phyloP scores from a whole-genome alignment of 352 stramenopile genomes.

The Pythium rishiriense region DNA sequence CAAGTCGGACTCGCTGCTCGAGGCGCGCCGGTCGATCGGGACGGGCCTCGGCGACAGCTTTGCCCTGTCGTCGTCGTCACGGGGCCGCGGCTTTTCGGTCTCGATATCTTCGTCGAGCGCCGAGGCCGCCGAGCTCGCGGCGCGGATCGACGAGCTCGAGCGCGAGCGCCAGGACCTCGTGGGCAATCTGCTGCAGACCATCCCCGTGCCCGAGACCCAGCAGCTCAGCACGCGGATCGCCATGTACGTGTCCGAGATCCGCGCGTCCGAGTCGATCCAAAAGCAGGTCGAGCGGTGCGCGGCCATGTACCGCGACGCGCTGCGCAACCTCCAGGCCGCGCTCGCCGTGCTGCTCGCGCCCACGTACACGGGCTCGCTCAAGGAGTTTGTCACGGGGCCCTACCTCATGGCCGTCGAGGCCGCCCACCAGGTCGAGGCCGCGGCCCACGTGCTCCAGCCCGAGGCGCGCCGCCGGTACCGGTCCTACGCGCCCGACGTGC shows the following conservation, averaged over 20 bases:
- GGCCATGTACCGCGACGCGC: slow-evolving; percentile 58
- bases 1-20: slow-evolving; percentile 48
- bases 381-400: slow-evolving; percentile 67
- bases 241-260: slow-evolving; percentile 70
- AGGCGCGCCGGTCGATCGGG: slow-evolving; percentile 46
- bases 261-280: slow-evolving; percentile 67
- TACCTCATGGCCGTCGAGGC: slow-evolving; percentile 72
- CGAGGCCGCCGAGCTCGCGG: slow-evolving; percentile 30
- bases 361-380: slow-evolving; percentile 63
- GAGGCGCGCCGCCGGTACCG: slow-evolving; percentile 69
- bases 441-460: slow-evolving; percentile 63
- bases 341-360: slow-evolving; percentile 63
- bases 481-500: slow-evolving; percentile 46
- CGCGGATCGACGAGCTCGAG: slow-evolving; percentile 50
- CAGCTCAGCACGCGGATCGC: slow-evolving; percentile 75
- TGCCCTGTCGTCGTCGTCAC: not conserved
- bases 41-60: slow-evolving; percentile 1
- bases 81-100: no score
- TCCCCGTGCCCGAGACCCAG: slow-evolving; percentile 52
- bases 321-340: slow-evolving; percentile 65
- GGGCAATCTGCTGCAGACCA: slow-evolving; percentile 39
- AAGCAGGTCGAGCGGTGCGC: slow-evolving; percentile 64
- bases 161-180: slow-evolving; percentile 64
- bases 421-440: slow-evolving; percentile 62
- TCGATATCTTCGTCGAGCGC: no score